Evolutionary conservation across 306 rosid species (phyloP).

Genomic region (Dryas drummondii): DNA sequence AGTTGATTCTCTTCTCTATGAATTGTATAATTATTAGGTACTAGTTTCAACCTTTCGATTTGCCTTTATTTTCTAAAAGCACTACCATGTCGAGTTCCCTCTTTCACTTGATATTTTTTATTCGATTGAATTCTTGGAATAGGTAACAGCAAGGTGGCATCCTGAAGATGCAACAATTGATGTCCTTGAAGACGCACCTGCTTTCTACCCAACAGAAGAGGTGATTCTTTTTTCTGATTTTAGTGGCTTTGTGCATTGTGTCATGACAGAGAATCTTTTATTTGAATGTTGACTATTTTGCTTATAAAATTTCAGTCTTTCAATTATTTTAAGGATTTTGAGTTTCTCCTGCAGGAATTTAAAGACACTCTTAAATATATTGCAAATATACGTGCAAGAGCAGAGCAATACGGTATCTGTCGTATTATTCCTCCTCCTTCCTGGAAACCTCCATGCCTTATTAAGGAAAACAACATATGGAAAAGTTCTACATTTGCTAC

Average conservation of each 20-base stretch:
- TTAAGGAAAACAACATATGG: slow-evolving; percentile 46
- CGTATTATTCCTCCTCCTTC: slow-evolving; percentile 79
- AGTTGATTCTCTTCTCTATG: slow-evolving; percentile 21
- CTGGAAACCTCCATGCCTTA: slow-evolving; percentile 59
- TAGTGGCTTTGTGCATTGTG: background rate
- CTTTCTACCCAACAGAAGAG: slow-evolving; percentile 82
- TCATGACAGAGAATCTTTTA: background rate
- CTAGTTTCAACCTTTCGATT: slow-evolving; percentile 30
- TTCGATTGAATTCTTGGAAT: slow-evolving; percentile 33
- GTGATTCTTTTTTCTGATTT: slow-evolving; percentile 37
- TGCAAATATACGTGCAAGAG: slow-evolving; percentile 58
- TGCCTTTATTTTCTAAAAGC: slow-evolving; percentile 17
- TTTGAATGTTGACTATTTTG: slow-evolving; percentile 21
- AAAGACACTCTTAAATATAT: slow-evolving; percentile 60
- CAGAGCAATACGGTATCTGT: slow-evolving; percentile 73
- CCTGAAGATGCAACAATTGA: slow-evolving; percentile 65
- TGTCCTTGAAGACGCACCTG: slow-evolving; percentile 56
- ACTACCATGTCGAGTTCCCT: slow-evolving; percentile 9
- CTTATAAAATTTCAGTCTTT: slow-evolving; percentile 23
- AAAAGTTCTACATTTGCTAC: slow-evolving; percentile 52
- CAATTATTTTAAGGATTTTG: slow-evolving; percentile 22
- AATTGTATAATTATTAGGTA: slow-evolving; percentile 10
- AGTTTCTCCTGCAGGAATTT: slow-evolving; percentile 65
- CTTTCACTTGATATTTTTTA: slow-evolving; percentile 7
- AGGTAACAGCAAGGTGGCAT: slow-evolving; percentile 86